These are phyloP conservation scores for Pleurotus cornucopiae DNA, from an alignment of 768 basidiomycete species.

Conservation along the genomic window DNA sequence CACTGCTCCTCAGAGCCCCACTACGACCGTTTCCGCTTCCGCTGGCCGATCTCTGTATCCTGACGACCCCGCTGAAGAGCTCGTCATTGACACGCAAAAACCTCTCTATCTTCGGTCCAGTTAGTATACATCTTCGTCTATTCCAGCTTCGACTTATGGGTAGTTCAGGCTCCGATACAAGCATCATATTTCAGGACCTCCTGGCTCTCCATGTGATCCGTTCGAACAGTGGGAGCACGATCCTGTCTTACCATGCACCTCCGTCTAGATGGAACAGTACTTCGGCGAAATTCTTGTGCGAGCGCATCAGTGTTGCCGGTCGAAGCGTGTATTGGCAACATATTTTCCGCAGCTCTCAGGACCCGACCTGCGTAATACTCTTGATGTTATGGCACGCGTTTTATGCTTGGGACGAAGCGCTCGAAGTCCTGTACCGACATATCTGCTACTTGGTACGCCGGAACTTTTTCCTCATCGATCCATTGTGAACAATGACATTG, in stretches of 20 bases:
- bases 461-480: too few relatives aligned
- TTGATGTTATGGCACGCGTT: slow-evolving; percentile 54
- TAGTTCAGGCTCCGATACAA: not conserved
- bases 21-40: not conserved
- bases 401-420: slow-evolving; percentile 58
- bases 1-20: not conserved
- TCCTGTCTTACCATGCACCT: slow-evolving; percentile 40
- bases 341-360: slow-evolving; percentile 34
- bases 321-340: slow-evolving; percentile 42
- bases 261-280: slow-evolving; percentile 27
- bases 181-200: slow-evolving; percentile 39
- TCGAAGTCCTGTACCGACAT: slow-evolving; percentile 48
- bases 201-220: slow-evolving; percentile 55
- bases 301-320: slow-evolving; percentile 32
- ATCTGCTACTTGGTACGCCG: slow-evolving; percentile 40
- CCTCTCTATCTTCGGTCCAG: slow-evolving; percentile 38
- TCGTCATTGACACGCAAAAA: slow-evolving; percentile 48
- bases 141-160: not conserved
- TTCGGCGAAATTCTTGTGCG: slow-evolving; percentile 28
- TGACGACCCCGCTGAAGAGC: slow-evolving; percentile 15
- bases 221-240: slow-evolving; percentile 27
- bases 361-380: slow-evolving; percentile 53
- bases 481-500: not conserved
- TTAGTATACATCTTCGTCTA: slow-evolving; percentile 14
- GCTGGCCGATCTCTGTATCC: slow-evolving; percentile 8